Evolutionary conservation across 345 rosid species (phyloP), one percentile per base, ranked within the genome.

Genomic region (Garcia nutans): DNA sequence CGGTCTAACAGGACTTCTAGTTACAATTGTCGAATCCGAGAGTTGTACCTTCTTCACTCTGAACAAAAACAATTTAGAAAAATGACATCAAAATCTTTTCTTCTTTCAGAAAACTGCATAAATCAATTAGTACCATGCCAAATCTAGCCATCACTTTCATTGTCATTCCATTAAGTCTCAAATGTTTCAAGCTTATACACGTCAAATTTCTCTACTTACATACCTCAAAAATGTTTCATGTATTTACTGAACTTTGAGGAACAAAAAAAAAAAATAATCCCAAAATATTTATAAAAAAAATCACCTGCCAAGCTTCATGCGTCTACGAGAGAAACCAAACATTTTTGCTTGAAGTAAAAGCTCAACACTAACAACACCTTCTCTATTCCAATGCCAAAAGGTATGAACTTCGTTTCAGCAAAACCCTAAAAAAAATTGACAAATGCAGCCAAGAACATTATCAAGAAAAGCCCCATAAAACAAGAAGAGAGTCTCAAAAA

Each of bases 31-130:
- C 64, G 97, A 80, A 37, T 96, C 99, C 9, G 98, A 89, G 42
- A 96, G 96, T 79, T 93, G 99, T n/a, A 91, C 97, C 88, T 94
- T 94, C 91, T 93, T 96, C 72, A 92, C 88, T 80, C 99, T 96
- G 77, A 78, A 72, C 22, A 59, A 76, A 8, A 13, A 75, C n/a
- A 75, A 68, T 60, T 66, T 58, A 63, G 59, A 55, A 68, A 49
- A n/a, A 23, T 10, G 31, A 11, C 20, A 50, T 50, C 72, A 69
- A 10, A 23, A 13, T 26, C 20, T 11, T 26, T 28, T 11, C 22
- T 17, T 67, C 22, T 45, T 44, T 20, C 10, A 65, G 17, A 65
- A 42, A 65, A 65, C 11, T 41, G 2, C 15, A 65, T 65, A 8
- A 8, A 20, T 28, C 20, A 62, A 28, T 16, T 62, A 15, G 11